A percentile compares a stretch with the other conserved stretches of the same genome.
phyloP scores from a whole-genome alignment of 768 basidiomycete species.

The Leccinum sublutescens region DNA sequence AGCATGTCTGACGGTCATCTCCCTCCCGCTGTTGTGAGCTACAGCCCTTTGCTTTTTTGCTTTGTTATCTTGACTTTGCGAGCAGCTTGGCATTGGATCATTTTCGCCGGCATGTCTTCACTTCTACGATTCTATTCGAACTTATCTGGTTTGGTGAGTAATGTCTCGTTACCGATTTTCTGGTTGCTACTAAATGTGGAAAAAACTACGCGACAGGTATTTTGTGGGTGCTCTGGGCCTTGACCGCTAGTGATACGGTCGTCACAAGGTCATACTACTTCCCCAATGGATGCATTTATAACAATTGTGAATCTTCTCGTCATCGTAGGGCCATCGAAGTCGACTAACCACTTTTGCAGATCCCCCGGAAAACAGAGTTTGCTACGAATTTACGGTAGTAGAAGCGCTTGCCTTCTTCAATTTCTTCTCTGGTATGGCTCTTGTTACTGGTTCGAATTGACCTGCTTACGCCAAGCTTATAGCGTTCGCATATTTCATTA shows the following conservation, averaged over 20 bases:
- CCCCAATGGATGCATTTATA: constrained; percentile 17
- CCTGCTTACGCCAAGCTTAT: neutral
- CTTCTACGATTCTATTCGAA: constrained; percentile 26
- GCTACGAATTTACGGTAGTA: constrained; percentile 18
- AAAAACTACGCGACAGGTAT: constrained; percentile 10
- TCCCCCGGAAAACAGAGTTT: constrained; percentile 11
- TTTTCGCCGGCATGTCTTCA: constrained; percentile 10
- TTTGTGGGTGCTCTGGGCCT: constrained; percentile 26
- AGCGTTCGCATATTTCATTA: constrained; percentile 27
- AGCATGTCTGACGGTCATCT: constrained; percentile 15
- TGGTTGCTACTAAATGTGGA: neutral
- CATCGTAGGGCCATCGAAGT: neutral
- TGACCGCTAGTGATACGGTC: constrained; percentile 12
- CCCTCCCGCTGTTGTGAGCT: constrained; percentile 28
- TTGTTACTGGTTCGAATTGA: neutral
- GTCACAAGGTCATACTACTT: constrained; percentile 9
- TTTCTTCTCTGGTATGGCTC: constrained; percentile 25
- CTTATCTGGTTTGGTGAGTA: constrained; percentile 27
- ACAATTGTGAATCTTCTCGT: constrained; percentile 1
- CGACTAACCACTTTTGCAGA: constrained; percentile 5
- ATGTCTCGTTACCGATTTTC: neutral
- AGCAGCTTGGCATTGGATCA: constrained; percentile 18
- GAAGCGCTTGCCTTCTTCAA: constrained; percentile 22
- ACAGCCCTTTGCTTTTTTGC: neutral
- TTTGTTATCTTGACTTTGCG: neutral